Base-by-base conservation (phyloP, 1,284 basidiomycete species). In the Rhizopogon parksii region DNA sequence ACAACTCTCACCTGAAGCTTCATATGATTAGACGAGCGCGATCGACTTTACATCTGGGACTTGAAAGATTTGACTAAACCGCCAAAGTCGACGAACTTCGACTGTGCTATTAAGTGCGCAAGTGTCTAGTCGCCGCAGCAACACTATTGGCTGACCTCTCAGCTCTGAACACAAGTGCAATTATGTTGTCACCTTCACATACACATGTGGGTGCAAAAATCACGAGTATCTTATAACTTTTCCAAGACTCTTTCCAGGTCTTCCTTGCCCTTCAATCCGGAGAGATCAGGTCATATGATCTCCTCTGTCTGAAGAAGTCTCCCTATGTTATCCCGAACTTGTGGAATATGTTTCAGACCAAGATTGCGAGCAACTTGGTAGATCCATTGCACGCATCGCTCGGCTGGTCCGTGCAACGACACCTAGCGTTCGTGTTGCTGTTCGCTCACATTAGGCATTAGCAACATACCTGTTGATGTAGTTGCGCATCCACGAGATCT, bases 401-500 rank as follows among this genome's bases (percentile, higher is more conserved):
- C 17, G 37, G 32, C 21, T 37, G 27, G 50, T 52, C 32, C 8
- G 49, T 34, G 9, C n/a, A 35, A 14, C 12, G 25, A 34, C 8
- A 14, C 17, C n/a, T 15, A 6, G 9, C 14, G 25, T 49, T 17
- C 21, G 12, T 1, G 15, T n/a, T 6, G 43, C 8, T 6, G 32
- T 5, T 15, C 11, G 4, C 46, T 49, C 15, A 49, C 15, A 32
- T 24, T 6, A 36, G 2, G 7, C 15, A n/a, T 7, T 47, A 82
- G 78, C 27, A 61, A 67, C 17, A 67, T 74, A 34, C 71, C 75
- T 35, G 61, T 88, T 8, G 88, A 90, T 52, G 64, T 83, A 12
- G 74, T 84, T 4, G 70, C 82, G 15, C 90, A 94, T 66, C 93
- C 93, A 1, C 75, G 88, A 51, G 83, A 95, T 62, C 66, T 95